Evolutionary conservation across 768 basidiomycete genomes (phyloP).

Genomic region (Kwoniella pini): DNA sequence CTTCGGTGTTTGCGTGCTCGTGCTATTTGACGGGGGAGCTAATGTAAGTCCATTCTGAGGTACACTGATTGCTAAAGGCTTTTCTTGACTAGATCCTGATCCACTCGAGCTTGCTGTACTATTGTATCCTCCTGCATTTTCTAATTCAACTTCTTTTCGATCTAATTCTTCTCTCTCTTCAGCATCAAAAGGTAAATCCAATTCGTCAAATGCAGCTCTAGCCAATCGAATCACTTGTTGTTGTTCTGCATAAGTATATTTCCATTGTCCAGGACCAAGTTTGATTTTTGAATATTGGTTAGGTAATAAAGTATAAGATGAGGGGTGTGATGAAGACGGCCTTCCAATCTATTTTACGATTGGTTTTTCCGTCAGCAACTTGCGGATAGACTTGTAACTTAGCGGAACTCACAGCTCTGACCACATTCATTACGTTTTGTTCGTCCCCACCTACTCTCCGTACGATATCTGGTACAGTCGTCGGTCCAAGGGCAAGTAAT

Average conservation of each 20-base stretch:
- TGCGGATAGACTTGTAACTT: not conserved
- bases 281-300: slow-evolving; percentile 48
- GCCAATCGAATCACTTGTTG: slow-evolving; percentile 28
- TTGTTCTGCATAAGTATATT: slow-evolving; percentile 40
- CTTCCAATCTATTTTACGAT: slow-evolving; percentile 30
- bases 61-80: not conserved
- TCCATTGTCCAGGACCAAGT: slow-evolving; percentile 31
- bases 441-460: slow-evolving; percentile 37
- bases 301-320: slow-evolving; percentile 34
- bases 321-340: slow-evolving; percentile 16
- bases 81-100: not conserved
- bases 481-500: slow-evolving; percentile 41
- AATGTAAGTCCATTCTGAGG: not conserved
- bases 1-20: not conserved
- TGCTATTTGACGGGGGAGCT: slow-evolving; percentile 4
- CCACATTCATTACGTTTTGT: slow-evolving; percentile 43
- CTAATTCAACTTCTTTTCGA: slow-evolving; percentile 24
- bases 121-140: slow-evolving; percentile 17
- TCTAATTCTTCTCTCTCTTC: slow-evolving; percentile 42
- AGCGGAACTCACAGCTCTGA: slow-evolving; percentile 38
- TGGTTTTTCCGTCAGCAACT: not conserved
- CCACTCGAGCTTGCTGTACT: slow-evolving; percentile 11
- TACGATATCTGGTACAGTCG: slow-evolving; percentile 30
- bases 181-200: slow-evolving; percentile 33
- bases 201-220: slow-evolving; percentile 40